Conservation (phyloP, 495 filamentous ascomycete genomes). For the Barbatosphaeria neglecta region DNA sequence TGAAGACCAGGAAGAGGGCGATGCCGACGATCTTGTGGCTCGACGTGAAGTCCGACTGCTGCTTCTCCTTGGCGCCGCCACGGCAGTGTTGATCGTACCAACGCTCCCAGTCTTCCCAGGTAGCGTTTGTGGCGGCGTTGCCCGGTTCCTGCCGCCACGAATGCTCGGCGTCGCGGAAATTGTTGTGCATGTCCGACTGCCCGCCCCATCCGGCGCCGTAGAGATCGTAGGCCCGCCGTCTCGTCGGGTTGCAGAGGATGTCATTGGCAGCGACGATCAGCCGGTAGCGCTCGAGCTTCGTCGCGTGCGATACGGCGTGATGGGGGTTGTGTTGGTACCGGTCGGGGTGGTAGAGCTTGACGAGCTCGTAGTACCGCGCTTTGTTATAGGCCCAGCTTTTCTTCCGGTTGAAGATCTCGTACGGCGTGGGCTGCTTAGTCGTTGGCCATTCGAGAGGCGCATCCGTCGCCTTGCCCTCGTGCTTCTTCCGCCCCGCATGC, state of each 20-base stretch:
- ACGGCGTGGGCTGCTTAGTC: constrained; percentile 59
- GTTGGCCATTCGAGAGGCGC: constrained; percentile 26
- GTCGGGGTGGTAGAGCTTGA: constrained; percentile 94
- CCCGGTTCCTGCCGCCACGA: constrained; percentile 38
- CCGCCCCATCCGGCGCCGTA: constrained; percentile 71
- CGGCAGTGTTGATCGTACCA: constrained; percentile 54
- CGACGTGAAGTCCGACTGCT: constrained; percentile 54
- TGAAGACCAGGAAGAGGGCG: constrained; percentile 49
- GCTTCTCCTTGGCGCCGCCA: constrained; percentile 19
- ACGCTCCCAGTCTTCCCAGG: constrained; percentile 97
- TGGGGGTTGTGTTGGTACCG: constrained; percentile 34
- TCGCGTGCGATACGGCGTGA: constrained; percentile 39
- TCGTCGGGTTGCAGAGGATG: constrained; percentile 74
- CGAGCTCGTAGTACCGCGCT: constrained; percentile 70
- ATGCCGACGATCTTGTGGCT: constrained; percentile 65
- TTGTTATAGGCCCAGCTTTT: constrained; percentile 65
- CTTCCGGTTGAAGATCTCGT: constrained; percentile 69
- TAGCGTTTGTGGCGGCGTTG: constrained; percentile 69
- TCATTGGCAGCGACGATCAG: constrained; percentile 77
- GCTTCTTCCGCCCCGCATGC: constrained; percentile 13
- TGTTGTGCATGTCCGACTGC: constrained; percentile 21
- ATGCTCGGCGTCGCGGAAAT: constrained; percentile 23
- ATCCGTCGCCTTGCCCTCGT: too few species aligned
- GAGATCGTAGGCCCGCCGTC: constrained; percentile 69
- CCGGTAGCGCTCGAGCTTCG: constrained; percentile 73